Base-by-base conservation (phyloP, 2,329 filamentous ascomycete species). In the Trichoderma atrobrunneum region DNA sequence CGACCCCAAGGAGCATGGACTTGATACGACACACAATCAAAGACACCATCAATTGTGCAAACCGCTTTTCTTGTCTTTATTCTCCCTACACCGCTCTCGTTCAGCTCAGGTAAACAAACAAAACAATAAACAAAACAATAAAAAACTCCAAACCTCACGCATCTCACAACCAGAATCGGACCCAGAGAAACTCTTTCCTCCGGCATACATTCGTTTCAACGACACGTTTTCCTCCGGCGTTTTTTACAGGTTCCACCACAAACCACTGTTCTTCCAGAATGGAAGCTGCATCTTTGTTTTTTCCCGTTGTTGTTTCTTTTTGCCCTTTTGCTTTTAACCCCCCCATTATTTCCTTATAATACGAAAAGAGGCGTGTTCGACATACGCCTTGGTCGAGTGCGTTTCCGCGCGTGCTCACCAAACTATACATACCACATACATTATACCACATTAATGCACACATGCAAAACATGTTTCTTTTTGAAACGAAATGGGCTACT, bases 371-470 rank as follows among this genome's bases (percentile, higher is more conserved):
- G 34, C 59, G 51, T 54, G 43, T 51, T 70, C 67, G 67, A 51
- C 56, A 67, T 72, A 43, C 62, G 43, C 56, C 60, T 63, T 28
- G 30, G 64, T 57, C 51, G 64, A 67, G 64, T 32, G 18, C 48
- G 48, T 32, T 59, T 65, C 59, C 24, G 24, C 56, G 24, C 51
- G 24, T 51, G 21, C 36, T 39, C 32, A 34, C 48, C 59, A 14
- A 34, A 18, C 36, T 51, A 65, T 51, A 69, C 56, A 69, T 32
- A 69, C 26, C 56, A 36, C 39, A 48, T 51, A 71, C 54, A 71
- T 64, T 66, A 66, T 71, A 71, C 61, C 36, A 73, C 71, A 68
- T 48, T 73, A 67, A 76, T 75, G 76, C 67, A 69, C 67, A 43
- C 51, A 66, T 48, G 64, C 64, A 67, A 54, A 67, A 62, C 62